These are phyloP conservation scores for Verticillium klebahnii DNA, from an alignment of 2,329 filamentous ascomycete genomes.

Conservation along the genomic window DNA sequence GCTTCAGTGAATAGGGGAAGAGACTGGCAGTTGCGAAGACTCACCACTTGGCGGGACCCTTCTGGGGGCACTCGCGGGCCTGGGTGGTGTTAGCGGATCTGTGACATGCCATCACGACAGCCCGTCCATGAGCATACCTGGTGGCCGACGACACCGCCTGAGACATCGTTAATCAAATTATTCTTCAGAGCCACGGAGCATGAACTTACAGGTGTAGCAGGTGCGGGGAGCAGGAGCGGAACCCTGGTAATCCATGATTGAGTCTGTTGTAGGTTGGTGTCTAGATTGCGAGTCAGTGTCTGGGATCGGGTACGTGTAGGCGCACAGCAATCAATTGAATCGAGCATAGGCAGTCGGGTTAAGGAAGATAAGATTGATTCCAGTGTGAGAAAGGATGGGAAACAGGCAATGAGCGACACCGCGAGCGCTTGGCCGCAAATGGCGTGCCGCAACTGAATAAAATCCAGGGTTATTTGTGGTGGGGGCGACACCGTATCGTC, in stretches of 20 bases:
- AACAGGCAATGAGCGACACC: not conserved
- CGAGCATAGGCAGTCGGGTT: not conserved
- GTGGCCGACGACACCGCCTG: slow-evolving; percentile 20
- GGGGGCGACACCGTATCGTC: no score
- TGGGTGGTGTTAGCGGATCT: slow-evolving; percentile 24
- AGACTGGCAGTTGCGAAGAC: slow-evolving; percentile 22
- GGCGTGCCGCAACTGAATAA: no score
- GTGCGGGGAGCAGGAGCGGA: slow-evolving; percentile 25
- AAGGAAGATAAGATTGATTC: not conserved
- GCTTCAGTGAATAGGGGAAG: slow-evolving; percentile 5
- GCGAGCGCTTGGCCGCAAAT: not conserved
- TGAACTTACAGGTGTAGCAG: slow-evolving; percentile 47
- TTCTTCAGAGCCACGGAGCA: slow-evolving; percentile 12
- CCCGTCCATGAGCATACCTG: slow-evolving; percentile 12
- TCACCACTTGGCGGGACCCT: slow-evolving; percentile 77
- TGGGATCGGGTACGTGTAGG: not conserved
- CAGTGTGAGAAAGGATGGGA: not conserved
- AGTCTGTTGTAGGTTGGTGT: slow-evolving; percentile 5
- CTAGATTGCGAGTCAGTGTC: not conserved
- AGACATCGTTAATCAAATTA: not conserved
- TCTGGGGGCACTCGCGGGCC: slow-evolving; percentile 84
- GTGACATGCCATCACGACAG: not conserved
- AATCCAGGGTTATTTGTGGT: no score
- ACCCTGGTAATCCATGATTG: slow-evolving; percentile 28
- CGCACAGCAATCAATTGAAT: not conserved